Percentiles rank a stretch among this genome's conserved stretches.
Conservation (phyloP, 2,329 filamentous ascomycete genomes). For the Nemania sp. region DNA sequence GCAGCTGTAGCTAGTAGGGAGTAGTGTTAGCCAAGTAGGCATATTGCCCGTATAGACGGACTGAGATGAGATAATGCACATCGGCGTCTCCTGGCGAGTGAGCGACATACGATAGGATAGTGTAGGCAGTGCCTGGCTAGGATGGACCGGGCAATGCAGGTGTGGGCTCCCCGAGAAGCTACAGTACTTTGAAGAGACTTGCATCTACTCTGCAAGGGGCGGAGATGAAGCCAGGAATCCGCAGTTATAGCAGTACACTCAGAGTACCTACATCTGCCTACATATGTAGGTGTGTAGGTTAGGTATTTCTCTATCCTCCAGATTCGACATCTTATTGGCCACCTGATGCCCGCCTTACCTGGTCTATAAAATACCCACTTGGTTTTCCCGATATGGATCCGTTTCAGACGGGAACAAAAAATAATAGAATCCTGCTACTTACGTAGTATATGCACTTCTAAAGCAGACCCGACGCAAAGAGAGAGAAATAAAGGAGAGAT, state of each 20-base stretch:
- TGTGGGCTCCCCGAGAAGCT: neutral
- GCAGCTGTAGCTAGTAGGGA: neutral
- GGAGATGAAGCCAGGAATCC: conserved; percentile 15
- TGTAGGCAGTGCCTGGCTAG: neutral
- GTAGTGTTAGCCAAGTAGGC: neutral
- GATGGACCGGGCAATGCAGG: neutral
- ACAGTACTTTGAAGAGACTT: conserved; percentile 7
- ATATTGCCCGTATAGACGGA: conserved; percentile 5
- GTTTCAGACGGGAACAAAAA: neutral
- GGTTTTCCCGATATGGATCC: neutral
- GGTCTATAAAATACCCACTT: neutral
- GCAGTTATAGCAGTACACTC: neutral
- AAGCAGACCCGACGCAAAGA: neutral
- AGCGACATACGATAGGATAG: neutral
- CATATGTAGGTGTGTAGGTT: too few relatives aligned
- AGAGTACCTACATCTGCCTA: neutral
- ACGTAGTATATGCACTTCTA: neutral
- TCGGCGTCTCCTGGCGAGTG: conserved; percentile 19
- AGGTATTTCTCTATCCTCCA: too few relatives aligned
- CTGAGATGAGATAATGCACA: conserved; percentile 20
- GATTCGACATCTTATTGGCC: conserved; percentile 5
- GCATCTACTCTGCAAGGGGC: neutral
- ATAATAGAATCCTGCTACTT: neutral
- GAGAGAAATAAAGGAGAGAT: too few relatives aligned
- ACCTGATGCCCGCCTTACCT: neutral